Evolutionary conservation across 768 basidiomycete genomes (phyloP).

Genomic region (Austroboletus eburneus): DNA sequence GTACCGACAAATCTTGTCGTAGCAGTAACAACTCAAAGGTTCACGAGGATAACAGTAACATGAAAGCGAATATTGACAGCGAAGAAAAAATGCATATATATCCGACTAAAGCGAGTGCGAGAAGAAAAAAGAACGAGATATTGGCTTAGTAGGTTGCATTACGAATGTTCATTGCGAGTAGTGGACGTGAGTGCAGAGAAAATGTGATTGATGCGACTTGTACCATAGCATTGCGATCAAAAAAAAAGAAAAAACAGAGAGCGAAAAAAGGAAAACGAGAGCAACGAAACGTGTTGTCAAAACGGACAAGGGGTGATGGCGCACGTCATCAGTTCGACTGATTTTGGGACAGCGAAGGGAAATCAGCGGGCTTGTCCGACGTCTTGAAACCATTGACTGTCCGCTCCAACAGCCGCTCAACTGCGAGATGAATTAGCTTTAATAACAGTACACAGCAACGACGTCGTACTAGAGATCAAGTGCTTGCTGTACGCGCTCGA

Average conservation of each 20-base stretch:
- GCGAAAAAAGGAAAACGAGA: background rate
- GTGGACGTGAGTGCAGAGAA: slow-evolving; percentile 29
- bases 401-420: slow-evolving; percentile 67
- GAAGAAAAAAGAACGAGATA: slow-evolving; percentile 15
- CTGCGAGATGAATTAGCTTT: slow-evolving; percentile 33
- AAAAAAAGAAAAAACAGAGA: slow-evolving; percentile 14
- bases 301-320: slow-evolving; percentile 5
- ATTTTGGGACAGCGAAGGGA: slow-evolving; percentile 26
- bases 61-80: slow-evolving; percentile 29
- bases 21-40: slow-evolving; percentile 2
- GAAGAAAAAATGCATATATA: slow-evolving; percentile 25
- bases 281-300: slow-evolving; percentile 6
- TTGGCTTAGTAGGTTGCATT: slow-evolving; percentile 32
- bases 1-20: slow-evolving; percentile 9
- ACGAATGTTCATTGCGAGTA: slow-evolving; percentile 34
- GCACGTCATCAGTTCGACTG: slow-evolving; percentile 18
- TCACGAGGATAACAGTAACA: slow-evolving; percentile 18
- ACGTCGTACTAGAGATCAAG: slow-evolving; percentile 65
- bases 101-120: slow-evolving; percentile 22
- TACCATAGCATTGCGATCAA: slow-evolving; percentile 37
- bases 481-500: slow-evolving; percentile 78
- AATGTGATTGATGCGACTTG: slow-evolving; percentile 29
- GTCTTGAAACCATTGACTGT: slow-evolving; percentile 30
- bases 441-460: background rate
- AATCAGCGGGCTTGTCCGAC: slow-evolving; percentile 27